Evolutionary conservation across 1,284 basidiomycete species (phyloP).

Genomic region (Salmacisia buchloeana): DNA sequence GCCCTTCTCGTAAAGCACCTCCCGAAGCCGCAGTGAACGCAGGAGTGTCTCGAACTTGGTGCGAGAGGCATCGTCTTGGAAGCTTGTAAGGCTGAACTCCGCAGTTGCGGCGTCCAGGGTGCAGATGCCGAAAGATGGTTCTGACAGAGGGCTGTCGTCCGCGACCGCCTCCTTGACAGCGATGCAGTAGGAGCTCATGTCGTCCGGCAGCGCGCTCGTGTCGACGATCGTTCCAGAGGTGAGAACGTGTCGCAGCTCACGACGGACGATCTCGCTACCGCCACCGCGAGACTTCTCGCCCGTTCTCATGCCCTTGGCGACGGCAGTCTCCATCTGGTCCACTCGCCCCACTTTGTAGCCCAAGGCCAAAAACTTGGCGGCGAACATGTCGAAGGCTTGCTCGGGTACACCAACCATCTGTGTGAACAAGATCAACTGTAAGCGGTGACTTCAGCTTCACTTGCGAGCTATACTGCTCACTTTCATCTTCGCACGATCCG

Average conservation of each 20-base stretch:
- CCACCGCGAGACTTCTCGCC: slow-evolving; percentile 54
- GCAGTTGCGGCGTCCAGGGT: slow-evolving; percentile 94
- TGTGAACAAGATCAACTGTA: background rate
- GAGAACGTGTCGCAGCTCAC: slow-evolving; percentile 67
- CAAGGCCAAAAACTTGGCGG: slow-evolving; percentile 55
- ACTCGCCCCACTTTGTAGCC: slow-evolving; percentile 94
- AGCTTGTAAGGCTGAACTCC: slow-evolving; percentile 83
- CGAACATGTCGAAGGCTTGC: slow-evolving; percentile 68
- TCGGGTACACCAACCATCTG: slow-evolving; percentile 86
- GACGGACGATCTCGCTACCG: slow-evolving; percentile 15
- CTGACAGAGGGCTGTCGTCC: background rate
- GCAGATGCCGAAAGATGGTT: slow-evolving; percentile 72
- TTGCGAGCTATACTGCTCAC: background rate
- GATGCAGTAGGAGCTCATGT: slow-evolving; percentile 91
- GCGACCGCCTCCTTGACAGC: slow-evolving; percentile 64
- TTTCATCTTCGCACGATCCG: slow-evolving; percentile 91
- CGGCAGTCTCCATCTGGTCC: slow-evolving; percentile 90
- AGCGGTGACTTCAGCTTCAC: background rate
- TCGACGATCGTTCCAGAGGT: slow-evolving; percentile 97
- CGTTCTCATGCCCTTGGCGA: slow-evolving; percentile 60
- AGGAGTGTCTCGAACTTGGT: slow-evolving; percentile 91
- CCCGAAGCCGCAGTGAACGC: slow-evolving; percentile 86
- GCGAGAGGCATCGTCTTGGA: slow-evolving; percentile 85
- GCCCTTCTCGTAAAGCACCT: slow-evolving; percentile 86
- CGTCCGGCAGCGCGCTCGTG: slow-evolving; percentile 77